Evolutionary conservation across 2,329 filamentous ascomycete species (phyloP).

Genomic region (Chrysosporium keratinophilum): DNA sequence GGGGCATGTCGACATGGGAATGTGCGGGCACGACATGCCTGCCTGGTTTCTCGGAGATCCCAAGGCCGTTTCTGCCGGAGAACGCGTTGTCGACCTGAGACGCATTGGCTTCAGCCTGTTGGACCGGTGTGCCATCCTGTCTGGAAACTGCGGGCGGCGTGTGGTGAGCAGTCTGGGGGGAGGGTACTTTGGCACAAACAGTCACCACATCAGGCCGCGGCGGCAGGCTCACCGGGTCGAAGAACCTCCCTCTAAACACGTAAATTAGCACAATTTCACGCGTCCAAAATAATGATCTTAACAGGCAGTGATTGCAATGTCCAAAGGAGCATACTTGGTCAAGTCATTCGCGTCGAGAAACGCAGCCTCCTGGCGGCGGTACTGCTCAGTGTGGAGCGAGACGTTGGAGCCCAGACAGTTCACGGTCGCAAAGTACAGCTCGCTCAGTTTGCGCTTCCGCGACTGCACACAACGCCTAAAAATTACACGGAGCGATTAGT

Average conservation of each 20-base stretch:
- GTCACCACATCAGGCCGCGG: conserved; percentile 24
- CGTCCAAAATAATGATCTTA: neutral
- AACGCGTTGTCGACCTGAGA: neutral
- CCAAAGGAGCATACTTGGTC: conserved; percentile 41
- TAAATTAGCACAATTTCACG: conserved; percentile 4
- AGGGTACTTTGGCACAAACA: neutral
- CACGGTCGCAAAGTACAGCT: conserved; percentile 74
- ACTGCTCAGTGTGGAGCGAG: conserved; percentile 45
- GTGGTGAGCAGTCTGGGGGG: neutral
- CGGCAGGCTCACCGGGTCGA: conserved; percentile 47
- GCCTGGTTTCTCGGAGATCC: neutral
- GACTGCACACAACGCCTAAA: conserved; percentile 54
- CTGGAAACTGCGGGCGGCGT: neutral
- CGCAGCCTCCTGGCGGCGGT: conserved; percentile 41
- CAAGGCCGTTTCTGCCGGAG: neutral
- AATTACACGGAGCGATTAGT: conserved; percentile 31
- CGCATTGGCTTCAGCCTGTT: neutral
- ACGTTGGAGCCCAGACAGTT: conserved; percentile 42
- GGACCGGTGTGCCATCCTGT: neutral
- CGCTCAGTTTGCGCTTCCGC: conserved; percentile 82
- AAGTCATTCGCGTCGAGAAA: conserved; percentile 51
- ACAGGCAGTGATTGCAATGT: conserved; percentile 11
- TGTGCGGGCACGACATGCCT: neutral
- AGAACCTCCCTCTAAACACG: conserved; percentile 44
- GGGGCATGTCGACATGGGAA: neutral